These are phyloP conservation scores for Lachancea mirantina DNA, from an alignment of 805 yeast genomes.

Conservation along the genomic window DNA sequence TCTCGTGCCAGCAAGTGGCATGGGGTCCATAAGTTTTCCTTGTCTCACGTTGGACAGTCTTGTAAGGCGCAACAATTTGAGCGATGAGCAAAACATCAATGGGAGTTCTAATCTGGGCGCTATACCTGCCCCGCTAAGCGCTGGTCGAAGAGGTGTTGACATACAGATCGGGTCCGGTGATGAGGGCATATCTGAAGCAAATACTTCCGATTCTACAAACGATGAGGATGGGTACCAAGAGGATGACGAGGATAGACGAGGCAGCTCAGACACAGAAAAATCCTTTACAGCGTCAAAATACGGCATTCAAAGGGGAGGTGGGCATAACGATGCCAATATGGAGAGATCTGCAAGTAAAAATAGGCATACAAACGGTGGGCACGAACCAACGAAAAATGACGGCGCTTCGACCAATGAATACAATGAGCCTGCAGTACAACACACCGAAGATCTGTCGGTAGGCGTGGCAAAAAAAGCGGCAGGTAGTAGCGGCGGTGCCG, in stretches of 20 bases:
- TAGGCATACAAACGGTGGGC: not conserved
- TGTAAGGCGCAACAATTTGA: slow-evolving; percentile 1
- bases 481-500: no score
- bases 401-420: not conserved
- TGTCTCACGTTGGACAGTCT: slow-evolving; percentile 16
- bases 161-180: slow-evolving; percentile 15
- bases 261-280: slow-evolving; percentile 11
- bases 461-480: no score
- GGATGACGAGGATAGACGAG: slow-evolving; percentile 13
- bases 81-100: not conserved
- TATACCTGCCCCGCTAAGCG: slow-evolving; percentile 2
- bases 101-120: slow-evolving; percentile 1
- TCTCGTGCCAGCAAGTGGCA: slow-evolving; percentile 1
- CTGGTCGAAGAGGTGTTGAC: slow-evolving; percentile 10
- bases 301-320: slow-evolving; percentile 7
- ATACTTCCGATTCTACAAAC: slow-evolving; percentile 11
- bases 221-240: slow-evolving; percentile 19
- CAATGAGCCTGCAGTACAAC: not conserved
- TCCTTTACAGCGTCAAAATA: slow-evolving; percentile 9
- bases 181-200: slow-evolving; percentile 7
- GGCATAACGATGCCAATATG: slow-evolving; percentile 15
- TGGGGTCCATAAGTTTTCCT: slow-evolving; percentile 16
- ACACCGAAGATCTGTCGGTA: no score
- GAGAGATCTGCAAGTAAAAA: slow-evolving; percentile 11
- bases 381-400: not conserved